Evolutionary conservation across 768 basidiomycete species (phyloP).

Genomic region (Suillus luteus): DNA sequence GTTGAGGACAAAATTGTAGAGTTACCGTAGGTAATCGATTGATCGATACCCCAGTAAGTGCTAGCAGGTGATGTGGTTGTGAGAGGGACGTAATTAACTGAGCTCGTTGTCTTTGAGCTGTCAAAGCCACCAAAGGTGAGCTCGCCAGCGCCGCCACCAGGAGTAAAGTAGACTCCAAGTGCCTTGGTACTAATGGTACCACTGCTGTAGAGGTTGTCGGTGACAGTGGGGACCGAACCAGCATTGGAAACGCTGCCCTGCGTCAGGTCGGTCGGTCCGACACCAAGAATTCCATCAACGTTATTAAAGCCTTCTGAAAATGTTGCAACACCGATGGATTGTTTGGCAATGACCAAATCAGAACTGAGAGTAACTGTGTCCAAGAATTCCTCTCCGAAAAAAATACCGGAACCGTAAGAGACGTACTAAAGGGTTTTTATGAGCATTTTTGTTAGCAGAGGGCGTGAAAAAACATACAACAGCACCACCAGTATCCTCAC

Average conservation of each 20-base stretch:
- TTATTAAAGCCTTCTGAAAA: slow-evolving; percentile 26
- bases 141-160: slow-evolving; percentile 21
- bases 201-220: slow-evolving; percentile 35
- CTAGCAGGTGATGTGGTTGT: slow-evolving; percentile 27
- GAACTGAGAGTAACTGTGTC: slow-evolving; percentile 20
- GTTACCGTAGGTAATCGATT: slow-evolving; percentile 31
- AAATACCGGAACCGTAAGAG: slow-evolving; percentile 23
- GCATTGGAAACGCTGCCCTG: slow-evolving; percentile 19
- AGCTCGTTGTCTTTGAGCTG: slow-evolving; percentile 15
- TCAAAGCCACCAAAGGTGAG: slow-evolving; percentile 43
- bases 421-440: slow-evolving; percentile 16
- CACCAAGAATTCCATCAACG: slow-evolving; percentile 43
- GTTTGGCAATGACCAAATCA: slow-evolving; percentile 23
- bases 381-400: slow-evolving; percentile 22
- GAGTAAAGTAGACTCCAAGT: slow-evolving; percentile 37
- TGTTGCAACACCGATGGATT: slow-evolving; percentile 41
- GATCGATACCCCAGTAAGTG: slow-evolving; percentile 35
- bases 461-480: slow-evolving; percentile 18
- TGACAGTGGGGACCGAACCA: slow-evolving; percentile 30
- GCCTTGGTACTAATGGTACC: slow-evolving; percentile 31
- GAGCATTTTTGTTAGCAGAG: background rate
- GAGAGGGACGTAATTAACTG: slow-evolving; percentile 26
- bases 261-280: slow-evolving; percentile 35
- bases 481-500: slow-evolving; percentile 20
- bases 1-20: slow-evolving; percentile 23